Percentiles rank a stretch among this genome's conserved stretches.
phyloP scores from a whole-genome alignment of 2,329 filamentous ascomycete genomes.

The Pseudogymnoascus verrucosus region DNA sequence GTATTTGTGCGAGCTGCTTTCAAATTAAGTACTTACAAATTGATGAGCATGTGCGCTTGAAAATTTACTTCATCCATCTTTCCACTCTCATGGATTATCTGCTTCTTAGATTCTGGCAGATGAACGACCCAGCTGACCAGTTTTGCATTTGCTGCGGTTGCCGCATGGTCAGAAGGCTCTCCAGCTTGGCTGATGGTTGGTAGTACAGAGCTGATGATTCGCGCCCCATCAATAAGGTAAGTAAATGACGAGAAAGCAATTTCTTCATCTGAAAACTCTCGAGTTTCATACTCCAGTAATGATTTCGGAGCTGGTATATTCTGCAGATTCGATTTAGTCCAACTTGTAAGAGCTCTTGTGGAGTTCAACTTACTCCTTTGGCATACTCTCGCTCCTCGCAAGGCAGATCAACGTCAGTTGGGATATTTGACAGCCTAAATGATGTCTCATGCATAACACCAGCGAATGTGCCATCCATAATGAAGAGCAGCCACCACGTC shows the following conservation, averaged over 20 bases:
- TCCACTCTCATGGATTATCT: conserved; percentile 28
- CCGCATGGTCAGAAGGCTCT: conserved; percentile 34
- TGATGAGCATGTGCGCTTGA: too few species aligned
- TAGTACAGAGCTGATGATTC: conserved; percentile 50
- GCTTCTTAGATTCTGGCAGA: conserved; percentile 31
- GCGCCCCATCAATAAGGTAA: conserved; percentile 57
- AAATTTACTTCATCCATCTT: too few species aligned
- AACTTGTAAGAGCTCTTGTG: too few species aligned
- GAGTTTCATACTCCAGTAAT: conserved; percentile 52
- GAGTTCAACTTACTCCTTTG: conserved; percentile 26
- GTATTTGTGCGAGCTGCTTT: too few species aligned
- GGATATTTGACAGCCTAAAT: conserved; percentile 38
- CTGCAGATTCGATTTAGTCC: conserved; percentile 26
- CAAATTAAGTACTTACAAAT: too few species aligned
- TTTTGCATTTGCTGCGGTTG: conserved; percentile 16
- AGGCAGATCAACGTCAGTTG: conserved; percentile 50
- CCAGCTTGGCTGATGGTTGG: conserved; percentile 32
- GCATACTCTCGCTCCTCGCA: conserved; percentile 55
- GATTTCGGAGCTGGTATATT: conserved; percentile 36
- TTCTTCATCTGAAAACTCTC: conserved; percentile 49
- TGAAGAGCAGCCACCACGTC: conserved; percentile 66
- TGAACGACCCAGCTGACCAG: conserved; percentile 32
- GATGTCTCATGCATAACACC: conserved; percentile 15
- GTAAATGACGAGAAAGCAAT: conserved; percentile 55
- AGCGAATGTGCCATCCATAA: conserved; percentile 45